Percentiles rank a stretch among this genome's conserved stretches.
Evolutionary conservation across 108 stramenopile genomes (phyloP).

Genomic region (Aureococcus anophagefferens): DNA sequence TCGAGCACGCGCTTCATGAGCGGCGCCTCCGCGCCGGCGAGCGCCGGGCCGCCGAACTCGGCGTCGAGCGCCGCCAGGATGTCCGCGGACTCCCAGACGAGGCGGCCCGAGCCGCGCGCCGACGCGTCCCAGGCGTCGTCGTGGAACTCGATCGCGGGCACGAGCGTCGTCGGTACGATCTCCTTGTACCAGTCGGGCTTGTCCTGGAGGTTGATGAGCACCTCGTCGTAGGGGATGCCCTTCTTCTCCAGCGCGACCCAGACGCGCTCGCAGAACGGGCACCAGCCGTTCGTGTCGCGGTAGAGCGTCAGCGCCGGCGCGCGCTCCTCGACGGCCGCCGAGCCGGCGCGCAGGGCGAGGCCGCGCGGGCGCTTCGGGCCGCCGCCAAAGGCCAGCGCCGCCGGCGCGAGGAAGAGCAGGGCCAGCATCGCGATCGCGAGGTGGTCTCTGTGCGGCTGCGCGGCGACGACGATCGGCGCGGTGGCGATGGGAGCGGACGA

Average conservation of each 20-base stretch:
- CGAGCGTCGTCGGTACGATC: conserved; percentile 18
- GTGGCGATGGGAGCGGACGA: no score
- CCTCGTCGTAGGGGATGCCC: conserved; percentile 17
- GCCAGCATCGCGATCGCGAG: no score
- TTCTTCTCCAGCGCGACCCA: conserved; percentile 28
- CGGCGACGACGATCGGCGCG: no score
- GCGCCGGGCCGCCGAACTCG: no score
- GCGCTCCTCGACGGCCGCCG: no score
- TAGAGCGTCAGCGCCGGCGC: conserved; percentile 9
- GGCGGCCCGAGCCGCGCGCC: not conserved
- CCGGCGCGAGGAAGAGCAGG: no score
- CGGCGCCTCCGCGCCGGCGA: conserved; percentile 16
- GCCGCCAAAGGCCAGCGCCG: no score
- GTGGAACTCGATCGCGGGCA: conserved; percentile 21
- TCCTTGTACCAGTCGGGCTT: conserved; percentile 20
- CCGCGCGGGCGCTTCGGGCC: no score
- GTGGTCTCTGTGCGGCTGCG: no score
- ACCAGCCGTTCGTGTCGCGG: conserved; percentile 34
- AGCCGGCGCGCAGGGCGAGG: no score
- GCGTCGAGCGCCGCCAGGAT: conserved; percentile 18
- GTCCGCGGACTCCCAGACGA: conserved; percentile 15
- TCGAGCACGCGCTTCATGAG: conserved; percentile 5
- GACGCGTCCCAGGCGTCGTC: not conserved
- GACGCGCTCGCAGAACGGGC: conserved; percentile 31
- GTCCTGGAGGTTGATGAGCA: conserved; percentile 17